Evolutionary conservation across 2,329 filamentous ascomycete species (phyloP).

Genomic region (Calonectria honghensis): DNA sequence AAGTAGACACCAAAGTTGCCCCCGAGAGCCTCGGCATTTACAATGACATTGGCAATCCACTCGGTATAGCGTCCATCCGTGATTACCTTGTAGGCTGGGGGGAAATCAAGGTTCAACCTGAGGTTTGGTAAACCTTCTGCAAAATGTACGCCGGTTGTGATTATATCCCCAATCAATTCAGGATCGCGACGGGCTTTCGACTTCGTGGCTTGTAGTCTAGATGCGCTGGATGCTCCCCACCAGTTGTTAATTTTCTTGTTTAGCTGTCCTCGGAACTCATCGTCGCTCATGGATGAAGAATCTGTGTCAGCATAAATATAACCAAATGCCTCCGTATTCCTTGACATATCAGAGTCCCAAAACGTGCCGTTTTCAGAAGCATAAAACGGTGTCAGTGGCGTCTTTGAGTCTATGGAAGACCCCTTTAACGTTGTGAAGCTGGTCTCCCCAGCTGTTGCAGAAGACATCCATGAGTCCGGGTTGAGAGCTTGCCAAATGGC

Average conservation of each 20-base stretch:
- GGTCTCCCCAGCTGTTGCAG: conserved; percentile 71
- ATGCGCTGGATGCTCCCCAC: conserved; percentile 60
- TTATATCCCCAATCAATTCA: conserved; percentile 6
- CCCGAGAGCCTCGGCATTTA: conserved; percentile 75
- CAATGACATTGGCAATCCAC: conserved; percentile 81
- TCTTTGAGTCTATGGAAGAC: conserved; percentile 71
- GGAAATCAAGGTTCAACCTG: conserved; percentile 54
- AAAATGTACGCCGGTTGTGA: conserved; percentile 30
- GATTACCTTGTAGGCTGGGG: conserved; percentile 57
- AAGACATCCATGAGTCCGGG: conserved; percentile 78
- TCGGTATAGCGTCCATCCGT: conserved; percentile 70
- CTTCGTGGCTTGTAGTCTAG: conserved; percentile 46
- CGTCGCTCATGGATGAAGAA: conserved; percentile 48
- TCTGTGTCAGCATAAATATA: conserved; percentile 83
- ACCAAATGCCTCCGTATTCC: conserved; percentile 77
- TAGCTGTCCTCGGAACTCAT: conserved; percentile 58
- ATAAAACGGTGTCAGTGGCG: conserved; percentile 81
- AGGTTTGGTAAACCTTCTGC: conserved; percentile 7
- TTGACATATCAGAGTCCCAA: conserved; percentile 80
- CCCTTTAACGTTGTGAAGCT: conserved; percentile 78
- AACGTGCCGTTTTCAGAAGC: conserved; percentile 73
- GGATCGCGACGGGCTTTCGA: not conserved
- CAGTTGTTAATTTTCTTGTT: conserved; percentile 71
- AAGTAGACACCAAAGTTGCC: conserved; percentile 79
- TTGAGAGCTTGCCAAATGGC: conserved; percentile 87